Evolutionary conservation across 2,329 filamentous ascomycete genomes (phyloP).

Genomic region (Trichophyton benhamiae): DNA sequence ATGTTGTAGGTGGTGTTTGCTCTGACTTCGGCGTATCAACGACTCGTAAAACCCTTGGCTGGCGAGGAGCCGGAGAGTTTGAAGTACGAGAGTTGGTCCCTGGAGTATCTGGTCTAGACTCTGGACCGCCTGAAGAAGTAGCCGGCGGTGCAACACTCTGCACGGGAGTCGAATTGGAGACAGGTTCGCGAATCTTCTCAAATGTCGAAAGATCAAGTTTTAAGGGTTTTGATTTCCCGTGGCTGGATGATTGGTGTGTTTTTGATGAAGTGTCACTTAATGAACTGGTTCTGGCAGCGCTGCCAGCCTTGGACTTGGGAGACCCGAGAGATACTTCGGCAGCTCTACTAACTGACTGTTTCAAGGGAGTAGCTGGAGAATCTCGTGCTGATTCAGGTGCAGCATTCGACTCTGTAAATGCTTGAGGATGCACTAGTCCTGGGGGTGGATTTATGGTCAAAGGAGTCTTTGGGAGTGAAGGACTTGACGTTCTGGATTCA

Average conservation of each 20-base stretch:
- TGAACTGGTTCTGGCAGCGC: background rate
- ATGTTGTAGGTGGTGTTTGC: constrained; percentile 21
- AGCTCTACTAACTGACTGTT: constrained; percentile 21
- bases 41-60: constrained; percentile 44
- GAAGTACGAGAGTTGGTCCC: constrained; percentile 28
- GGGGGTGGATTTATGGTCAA: constrained; percentile 14
- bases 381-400: constrained; percentile 16
- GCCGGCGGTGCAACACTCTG: constrained; percentile 18
- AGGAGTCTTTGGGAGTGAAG: constrained; percentile 5
- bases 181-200: constrained; percentile 7
- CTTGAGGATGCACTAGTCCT: constrained; percentile 23
- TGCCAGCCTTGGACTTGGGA: constrained; percentile 24
- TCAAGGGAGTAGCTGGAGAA: constrained; percentile 15
- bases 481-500: constrained; percentile 17
- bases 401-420: constrained; percentile 9
- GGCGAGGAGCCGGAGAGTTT: constrained; percentile 28
- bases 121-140: constrained; percentile 23
- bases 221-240: constrained; percentile 24
- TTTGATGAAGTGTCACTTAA: constrained; percentile 2
- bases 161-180: constrained; percentile 18
- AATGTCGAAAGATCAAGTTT: constrained; percentile 23
- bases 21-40: constrained; percentile 45
- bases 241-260: constrained; percentile 1
- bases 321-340: constrained; percentile 33
- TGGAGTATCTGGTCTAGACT: constrained; percentile 40